Evolutionary conservation across 75 land plant species (phyloP).

Genomic region (Larix kaempferi): DNA sequence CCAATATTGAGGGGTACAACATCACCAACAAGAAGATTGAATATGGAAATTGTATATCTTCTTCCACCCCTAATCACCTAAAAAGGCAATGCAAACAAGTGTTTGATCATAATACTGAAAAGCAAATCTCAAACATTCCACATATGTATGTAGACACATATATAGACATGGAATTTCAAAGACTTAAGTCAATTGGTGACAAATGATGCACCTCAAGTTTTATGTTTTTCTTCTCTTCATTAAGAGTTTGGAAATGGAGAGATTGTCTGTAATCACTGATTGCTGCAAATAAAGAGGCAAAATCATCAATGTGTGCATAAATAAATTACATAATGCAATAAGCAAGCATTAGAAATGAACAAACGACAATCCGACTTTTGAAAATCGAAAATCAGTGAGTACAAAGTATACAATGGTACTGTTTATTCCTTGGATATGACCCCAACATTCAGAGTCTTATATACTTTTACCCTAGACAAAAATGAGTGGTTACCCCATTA

Average conservation of each 20-base stretch:
- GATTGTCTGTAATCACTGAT: conserved; percentile 76
- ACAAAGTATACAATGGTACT: no score
- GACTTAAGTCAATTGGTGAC: neutral
- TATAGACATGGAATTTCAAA: neutral
- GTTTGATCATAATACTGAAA: neutral
- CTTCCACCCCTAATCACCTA: conserved; percentile 79
- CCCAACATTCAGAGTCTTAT: no score
- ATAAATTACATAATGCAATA: no score
- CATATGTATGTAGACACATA: no score
- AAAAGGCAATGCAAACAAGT: neutral
- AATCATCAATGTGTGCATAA: no score
- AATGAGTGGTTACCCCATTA: no score
- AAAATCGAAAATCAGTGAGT: no score
- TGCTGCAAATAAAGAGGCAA: conserved; percentile 21
- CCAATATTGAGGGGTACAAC: conserved; percentile 80
- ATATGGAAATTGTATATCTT: conserved; percentile 64
- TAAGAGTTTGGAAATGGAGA: conserved; percentile 70
- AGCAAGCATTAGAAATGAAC: no score
- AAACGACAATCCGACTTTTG: no score
- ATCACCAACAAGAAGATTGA: conserved; percentile 84
- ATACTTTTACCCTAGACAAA: no score
- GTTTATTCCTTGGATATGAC: no score
- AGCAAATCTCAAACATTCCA: no score
- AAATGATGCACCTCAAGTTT: conserved; percentile 47
- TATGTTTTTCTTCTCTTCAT: conserved; percentile 72